Conservation (phyloP, 768 basidiomycete species). For the Dendrothele bispora region DNA sequence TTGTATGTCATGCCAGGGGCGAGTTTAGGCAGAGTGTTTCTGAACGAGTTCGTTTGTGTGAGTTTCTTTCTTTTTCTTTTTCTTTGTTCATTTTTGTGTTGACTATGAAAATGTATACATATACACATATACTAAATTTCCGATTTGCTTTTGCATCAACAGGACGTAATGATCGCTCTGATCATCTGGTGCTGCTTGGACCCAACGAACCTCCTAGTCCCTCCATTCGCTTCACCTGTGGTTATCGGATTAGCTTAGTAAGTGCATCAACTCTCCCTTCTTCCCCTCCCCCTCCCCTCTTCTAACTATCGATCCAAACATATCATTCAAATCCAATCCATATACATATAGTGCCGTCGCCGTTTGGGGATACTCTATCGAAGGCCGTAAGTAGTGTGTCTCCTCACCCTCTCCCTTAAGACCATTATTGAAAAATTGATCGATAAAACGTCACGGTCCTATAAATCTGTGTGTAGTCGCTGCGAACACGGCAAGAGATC, state of each 20-base stretch:
- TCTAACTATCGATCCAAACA: background rate
- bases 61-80: constrained; percentile 15
- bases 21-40: constrained; percentile 43
- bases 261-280: no score
- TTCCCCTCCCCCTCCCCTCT: no score
- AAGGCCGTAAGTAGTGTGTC: constrained; percentile 39
- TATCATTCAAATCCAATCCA: constrained; percentile 5
- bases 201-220: constrained; percentile 57
- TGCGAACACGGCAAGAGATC: constrained; percentile 67
- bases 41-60: constrained; percentile 60
- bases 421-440: no score
- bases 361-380: constrained; percentile 61
- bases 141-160: background rate
- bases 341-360: constrained; percentile 42
- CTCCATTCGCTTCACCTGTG: constrained; percentile 52
- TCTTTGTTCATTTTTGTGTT: background rate
- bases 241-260: constrained; percentile 61
- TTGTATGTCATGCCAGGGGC: constrained; percentile 47
- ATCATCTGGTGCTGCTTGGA: constrained; percentile 55
- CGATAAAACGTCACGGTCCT: constrained; percentile 38
- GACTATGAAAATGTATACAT: background rate
- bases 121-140: background rate
- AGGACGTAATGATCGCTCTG: constrained; percentile 50
- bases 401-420: background rate
- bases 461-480: constrained; percentile 38